These are phyloP conservation scores for Penicillium psychrosexuale DNA, from an alignment of 2,329 filamentous ascomycete genomes.

Conservation along the genomic window DNA sequence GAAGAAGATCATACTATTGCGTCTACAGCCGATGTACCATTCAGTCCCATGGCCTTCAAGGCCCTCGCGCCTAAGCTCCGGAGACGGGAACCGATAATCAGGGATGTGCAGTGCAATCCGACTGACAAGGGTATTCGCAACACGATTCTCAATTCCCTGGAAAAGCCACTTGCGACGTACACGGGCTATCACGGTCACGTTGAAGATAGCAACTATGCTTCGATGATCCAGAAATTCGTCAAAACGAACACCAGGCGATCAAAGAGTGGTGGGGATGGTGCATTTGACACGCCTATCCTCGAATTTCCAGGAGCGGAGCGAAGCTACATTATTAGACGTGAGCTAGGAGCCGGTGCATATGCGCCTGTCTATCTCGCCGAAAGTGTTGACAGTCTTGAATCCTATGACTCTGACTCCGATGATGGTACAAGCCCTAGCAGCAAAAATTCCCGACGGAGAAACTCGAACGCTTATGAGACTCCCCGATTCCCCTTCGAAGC, in stretches of 20 bases:
- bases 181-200: conserved; percentile 75
- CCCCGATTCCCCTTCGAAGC: conserved; percentile 68
- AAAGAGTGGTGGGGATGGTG: conserved; percentile 56
- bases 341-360: conserved; percentile 90
- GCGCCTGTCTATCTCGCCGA: conserved; percentile 93
- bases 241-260: conserved; percentile 59
- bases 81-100: conserved; percentile 64
- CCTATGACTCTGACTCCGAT: conserved; percentile 34
- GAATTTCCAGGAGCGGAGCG: conserved; percentile 63
- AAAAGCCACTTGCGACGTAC: conserved; percentile 71
- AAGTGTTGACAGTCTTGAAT: conserved; percentile 56
- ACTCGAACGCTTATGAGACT: conserved; percentile 16
- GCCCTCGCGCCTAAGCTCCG: conserved; percentile 23
- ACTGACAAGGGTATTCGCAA: conserved; percentile 72
- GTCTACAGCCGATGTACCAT: conserved; percentile 34
- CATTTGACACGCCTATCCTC: conserved; percentile 61
- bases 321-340: conserved; percentile 74
- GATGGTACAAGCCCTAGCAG: conserved; percentile 46
- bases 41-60: conserved; percentile 41
- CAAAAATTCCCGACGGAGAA: conserved; percentile 51
- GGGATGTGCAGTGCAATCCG: conserved; percentile 82
- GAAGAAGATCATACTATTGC: conserved; percentile 42
- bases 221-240: conserved; percentile 77
- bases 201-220: conserved; percentile 61
- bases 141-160: conserved; percentile 69